Percentiles rank a stretch among this genome's conserved stretches.
These are phyloP conservation scores for Zygoascus sp. DNA, from an alignment of 1,139 yeast species.

Conservation along the genomic window DNA sequence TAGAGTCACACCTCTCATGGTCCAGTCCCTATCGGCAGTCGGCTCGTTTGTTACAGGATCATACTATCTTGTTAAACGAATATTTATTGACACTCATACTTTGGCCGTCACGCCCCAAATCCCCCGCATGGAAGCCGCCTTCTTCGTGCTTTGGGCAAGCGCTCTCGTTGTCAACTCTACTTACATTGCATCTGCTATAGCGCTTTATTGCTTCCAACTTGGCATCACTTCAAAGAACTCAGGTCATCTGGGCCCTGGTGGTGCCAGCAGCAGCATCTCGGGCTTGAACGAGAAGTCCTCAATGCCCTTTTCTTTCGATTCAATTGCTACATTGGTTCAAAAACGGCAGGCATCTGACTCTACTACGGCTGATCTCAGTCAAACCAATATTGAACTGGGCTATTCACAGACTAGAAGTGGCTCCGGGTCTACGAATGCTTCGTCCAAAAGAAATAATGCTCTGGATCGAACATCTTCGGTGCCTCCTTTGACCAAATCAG, in stretches of 20 bases:
- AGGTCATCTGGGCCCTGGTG: too few relatives aligned
- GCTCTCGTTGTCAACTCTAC: constrained; percentile 14
- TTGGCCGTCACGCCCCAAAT: constrained; percentile 2
- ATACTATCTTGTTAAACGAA: constrained; percentile 14
- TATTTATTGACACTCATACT: constrained; percentile 2
- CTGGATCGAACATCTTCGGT: background rate
- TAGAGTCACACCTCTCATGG: constrained; percentile 14
- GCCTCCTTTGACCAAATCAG: background rate
- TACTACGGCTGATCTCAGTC: background rate
- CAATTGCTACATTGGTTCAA: constrained; percentile 3
- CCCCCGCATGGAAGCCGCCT: constrained; percentile 14
- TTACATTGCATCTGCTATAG: constrained; percentile 15
- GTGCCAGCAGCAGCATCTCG: background rate
- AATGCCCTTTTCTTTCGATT: constrained; percentile 10
- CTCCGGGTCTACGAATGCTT: background rate
- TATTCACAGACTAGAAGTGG: background rate
- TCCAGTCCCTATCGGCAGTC: constrained; percentile 11
- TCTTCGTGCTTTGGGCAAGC: constrained; percentile 17
- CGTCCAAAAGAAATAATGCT: background rate
- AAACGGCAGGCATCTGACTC: constrained; percentile 2
- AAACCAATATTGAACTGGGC: background rate
- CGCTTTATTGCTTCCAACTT: constrained; percentile 10
- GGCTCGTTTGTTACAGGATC: constrained; percentile 19
- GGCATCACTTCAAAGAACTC: background rate
- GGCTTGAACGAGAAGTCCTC: constrained; percentile 5